Base-by-base conservation (phyloP, 176 grass and related monocot genomes). In the Cymbopogon citratus region DNA sequence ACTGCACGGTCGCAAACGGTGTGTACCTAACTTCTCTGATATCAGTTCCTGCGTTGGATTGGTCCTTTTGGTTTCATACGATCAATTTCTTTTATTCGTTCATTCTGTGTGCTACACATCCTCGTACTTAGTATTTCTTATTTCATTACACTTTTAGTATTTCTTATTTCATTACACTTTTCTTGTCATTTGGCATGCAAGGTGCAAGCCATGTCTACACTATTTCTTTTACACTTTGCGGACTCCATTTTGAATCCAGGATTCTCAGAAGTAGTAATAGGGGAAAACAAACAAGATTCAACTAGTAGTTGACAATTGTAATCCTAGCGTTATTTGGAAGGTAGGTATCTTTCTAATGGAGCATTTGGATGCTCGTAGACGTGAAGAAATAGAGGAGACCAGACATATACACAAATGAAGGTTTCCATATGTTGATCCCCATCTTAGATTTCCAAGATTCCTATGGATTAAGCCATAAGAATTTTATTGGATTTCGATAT, bases 21-120 rank as follows among this genome's bases (percentile, higher is more conserved):
- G 12, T 29, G 12, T 80, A 86, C 76, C 69, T 56, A 73, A 80
- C 15, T 79, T 79, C 21, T 48, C 44, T 51, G 41, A 9, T 84
- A 38, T 24, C 43, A 51, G 27, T 74, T 73, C 62, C 38, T 72
- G 45, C 26, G 69, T 35, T 46, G 21, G 31, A 63, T 36, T 88
- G 21, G 34, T 56, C 35, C 60, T 25, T 74, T 43, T 56, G 5
- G 63, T 34, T 48, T 33, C 31, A 54, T 26, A 28, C 1, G 31
- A 66, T 39, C 61, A 21, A 16, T 83, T 70, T 83, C n/a, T n/a
- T 51, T 43, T 24, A 19, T 25, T 63, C 12, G 21, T 21, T 15
- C 31, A 21, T 9, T 21, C 27, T 54, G 9, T 54, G 23, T 10
- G 33, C 66, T 35, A 21, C 52, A 39, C 21, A 28, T 73, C 28